phyloP scores from a whole-genome alignment of 805 yeast species.

The Novakomyces olei region DNA sequence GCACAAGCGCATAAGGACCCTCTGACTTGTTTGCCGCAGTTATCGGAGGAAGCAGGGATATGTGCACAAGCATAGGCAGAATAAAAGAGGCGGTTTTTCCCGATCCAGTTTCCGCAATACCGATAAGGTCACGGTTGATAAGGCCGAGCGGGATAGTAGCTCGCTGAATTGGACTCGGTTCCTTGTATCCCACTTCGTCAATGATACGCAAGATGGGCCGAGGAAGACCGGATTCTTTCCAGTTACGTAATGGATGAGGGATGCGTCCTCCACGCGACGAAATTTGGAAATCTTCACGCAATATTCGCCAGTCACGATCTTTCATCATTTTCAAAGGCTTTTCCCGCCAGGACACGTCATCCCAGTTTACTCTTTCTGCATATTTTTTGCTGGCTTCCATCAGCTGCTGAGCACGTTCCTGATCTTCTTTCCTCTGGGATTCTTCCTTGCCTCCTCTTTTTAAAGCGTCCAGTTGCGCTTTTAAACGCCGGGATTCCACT shows the following conservation, averaged over 20 bases:
- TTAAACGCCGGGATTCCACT: not conserved
- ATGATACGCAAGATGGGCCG: conserved; percentile 16
- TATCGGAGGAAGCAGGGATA: conserved; percentile 25
- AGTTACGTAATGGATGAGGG: conserved; percentile 42
- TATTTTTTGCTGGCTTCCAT: conserved; percentile 11
- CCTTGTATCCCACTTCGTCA: conserved; percentile 22
- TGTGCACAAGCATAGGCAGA: conserved; percentile 43
- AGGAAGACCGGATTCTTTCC: conserved; percentile 46
- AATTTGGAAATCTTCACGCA: conserved; percentile 58
- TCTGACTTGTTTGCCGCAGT: conserved; percentile 28
- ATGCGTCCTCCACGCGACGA: conserved; percentile 25
- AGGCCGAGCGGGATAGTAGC: conserved; percentile 61
- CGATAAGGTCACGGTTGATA: conserved; percentile 43
- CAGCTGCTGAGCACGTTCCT: conserved; percentile 6
- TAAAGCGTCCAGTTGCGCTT: conserved; percentile 6
- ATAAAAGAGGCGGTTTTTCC: conserved; percentile 79
- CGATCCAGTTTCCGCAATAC: conserved; percentile 91
- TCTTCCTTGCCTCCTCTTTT: conserved; percentile 9
- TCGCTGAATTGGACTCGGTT: conserved; percentile 81
- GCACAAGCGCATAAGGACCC: conserved; percentile 51
- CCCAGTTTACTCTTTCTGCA: conserved; percentile 12
- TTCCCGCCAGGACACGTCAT: conserved; percentile 39
- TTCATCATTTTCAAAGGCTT: conserved; percentile 48
- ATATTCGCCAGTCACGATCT: conserved; percentile 70
- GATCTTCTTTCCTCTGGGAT: conserved; percentile 4